Conservation (phyloP, 768 basidiomycete genomes). For the Tulasnella calospora region DNA sequence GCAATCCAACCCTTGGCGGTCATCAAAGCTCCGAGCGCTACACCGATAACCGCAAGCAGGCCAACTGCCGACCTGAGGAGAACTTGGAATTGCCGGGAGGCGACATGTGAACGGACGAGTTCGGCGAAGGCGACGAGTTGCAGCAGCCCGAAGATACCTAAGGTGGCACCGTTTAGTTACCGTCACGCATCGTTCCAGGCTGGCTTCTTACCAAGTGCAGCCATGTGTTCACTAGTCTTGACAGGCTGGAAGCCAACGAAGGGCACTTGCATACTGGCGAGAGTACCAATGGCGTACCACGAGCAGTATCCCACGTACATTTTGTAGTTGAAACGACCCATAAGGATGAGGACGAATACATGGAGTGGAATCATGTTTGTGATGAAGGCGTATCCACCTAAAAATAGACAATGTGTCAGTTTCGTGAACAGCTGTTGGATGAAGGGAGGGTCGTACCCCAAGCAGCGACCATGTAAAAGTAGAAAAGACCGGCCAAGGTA, state of each 20-base stretch:
- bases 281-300: slow-evolving; percentile 96
- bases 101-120: slow-evolving; percentile 81
- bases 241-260: slow-evolving; percentile 99
- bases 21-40: slow-evolving; percentile 66
- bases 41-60: slow-evolving; percentile 63
- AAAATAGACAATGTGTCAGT: slow-evolving; percentile 18
- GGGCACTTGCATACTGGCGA: slow-evolving; percentile 98
- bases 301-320: slow-evolving; percentile 94
- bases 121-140: slow-evolving; percentile 94
- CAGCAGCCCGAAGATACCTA: slow-evolving; percentile 90
- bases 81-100: slow-evolving; percentile 85
- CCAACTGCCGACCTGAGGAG: slow-evolving; percentile 69
- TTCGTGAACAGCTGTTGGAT: not conserved
- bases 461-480: slow-evolving; percentile 99
- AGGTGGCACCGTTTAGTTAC: slow-evolving; percentile 15
- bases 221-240: slow-evolving; percentile 97
- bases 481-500: slow-evolving; percentile 87
- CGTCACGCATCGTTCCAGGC: not conserved
- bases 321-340: slow-evolving; percentile 90
- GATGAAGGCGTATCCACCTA: slow-evolving; percentile 97
- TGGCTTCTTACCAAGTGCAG: slow-evolving; percentile 68
- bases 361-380: slow-evolving; percentile 99
- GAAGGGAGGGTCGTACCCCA: slow-evolving; percentile 64
- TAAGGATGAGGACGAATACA: slow-evolving; percentile 86
- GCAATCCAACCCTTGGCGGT: slow-evolving; percentile 95